Percentiles rank a stretch among this genome's conserved stretches.
Evolutionary conservation across 73 alveolate species (phyloP).

Genomic region (Stentor roeselii): DNA sequence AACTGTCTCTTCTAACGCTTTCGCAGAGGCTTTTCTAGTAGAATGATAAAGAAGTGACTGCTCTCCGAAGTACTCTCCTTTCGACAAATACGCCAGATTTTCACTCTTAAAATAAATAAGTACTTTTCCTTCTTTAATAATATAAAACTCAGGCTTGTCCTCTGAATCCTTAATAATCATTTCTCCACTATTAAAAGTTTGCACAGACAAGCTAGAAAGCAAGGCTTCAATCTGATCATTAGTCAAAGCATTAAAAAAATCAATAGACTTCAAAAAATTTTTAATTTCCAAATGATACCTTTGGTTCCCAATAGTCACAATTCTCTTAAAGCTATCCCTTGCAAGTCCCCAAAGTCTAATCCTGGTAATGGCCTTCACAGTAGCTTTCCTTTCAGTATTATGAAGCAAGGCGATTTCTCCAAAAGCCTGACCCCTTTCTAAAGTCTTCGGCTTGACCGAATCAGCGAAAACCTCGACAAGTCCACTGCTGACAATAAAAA

Average conservation of each 20-base stretch:
- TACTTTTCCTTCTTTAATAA: constrained; percentile 23
- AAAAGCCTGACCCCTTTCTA: constrained; percentile 2
- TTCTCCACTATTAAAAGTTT: neutral
- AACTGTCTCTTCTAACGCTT: constrained; percentile 28
- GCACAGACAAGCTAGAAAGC: neutral
- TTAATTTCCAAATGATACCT: neutral
- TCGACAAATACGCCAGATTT: constrained; percentile 2
- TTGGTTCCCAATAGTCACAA: neutral
- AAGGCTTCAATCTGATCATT: neutral
- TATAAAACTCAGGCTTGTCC: constrained; percentile 8
- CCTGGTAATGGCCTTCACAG: neutral
- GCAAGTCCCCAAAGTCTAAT: neutral
- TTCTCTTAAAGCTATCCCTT: neutral
- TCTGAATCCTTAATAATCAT: constrained; percentile 12
- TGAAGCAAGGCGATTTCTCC: neutral
- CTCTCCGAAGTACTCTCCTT: constrained; percentile 28
- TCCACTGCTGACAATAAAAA: neutral
- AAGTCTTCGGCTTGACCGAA: too few species aligned
- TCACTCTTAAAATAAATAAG: neutral
- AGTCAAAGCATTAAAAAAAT: neutral
- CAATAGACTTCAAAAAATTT: neutral
- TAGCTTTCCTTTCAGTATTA: neutral
- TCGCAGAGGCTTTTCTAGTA: constrained; percentile 15
- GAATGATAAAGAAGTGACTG: neutral
- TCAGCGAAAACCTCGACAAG: neutral